Evolutionary conservation across 192 early-diverging fungal species (phyloP), one percentile per base, ranked within the genome.

Genomic region (Backusella macrospora): DNA sequence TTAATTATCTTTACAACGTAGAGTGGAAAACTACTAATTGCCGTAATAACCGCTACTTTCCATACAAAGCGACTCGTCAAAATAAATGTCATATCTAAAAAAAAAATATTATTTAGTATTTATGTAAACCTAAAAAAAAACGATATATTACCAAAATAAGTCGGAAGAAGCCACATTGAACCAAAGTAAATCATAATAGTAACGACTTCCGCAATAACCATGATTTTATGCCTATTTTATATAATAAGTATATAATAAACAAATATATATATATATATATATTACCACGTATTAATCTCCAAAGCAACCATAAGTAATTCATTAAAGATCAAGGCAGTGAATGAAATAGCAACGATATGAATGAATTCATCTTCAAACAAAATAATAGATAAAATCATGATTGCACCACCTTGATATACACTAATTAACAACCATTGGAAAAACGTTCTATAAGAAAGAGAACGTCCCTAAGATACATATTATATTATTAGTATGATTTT

Each of bases 321-420:
- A 78, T 99, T 99, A 68, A 97, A 88, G 49, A 99, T 94, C 64
- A 99, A 77, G 0, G 95, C 93, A 0, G 96, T 97, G 76, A 99
- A 99, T 2, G 95, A 94, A 67, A 99, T 99, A 6, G 95, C 94
- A 6, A 96, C 95, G 64, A 99, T 94, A 72, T 96, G 92, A 37
- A 97, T 88, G 79, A 99, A 97, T 80, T 99, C 93, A 76, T 95
- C 92, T 77, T 97, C 97, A 81, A 99, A 99, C 68, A 99, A 82
- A 83, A 93, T 89, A 65, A 96, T 95, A 12, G 96, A 95, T 71
- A 97, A 83, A 71, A 97, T 91, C 97, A 99, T 96, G 45, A 99
- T 94, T 0, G 94, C 92, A 18, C 96, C 96, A 79, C 95, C 97
- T 92, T 99, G 97, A 83, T 99, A 99, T n/a, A 97, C 93, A 83